Conservation (phyloP, 768 basidiomycete genomes). For the Psilocybe cyanescens region DNA sequence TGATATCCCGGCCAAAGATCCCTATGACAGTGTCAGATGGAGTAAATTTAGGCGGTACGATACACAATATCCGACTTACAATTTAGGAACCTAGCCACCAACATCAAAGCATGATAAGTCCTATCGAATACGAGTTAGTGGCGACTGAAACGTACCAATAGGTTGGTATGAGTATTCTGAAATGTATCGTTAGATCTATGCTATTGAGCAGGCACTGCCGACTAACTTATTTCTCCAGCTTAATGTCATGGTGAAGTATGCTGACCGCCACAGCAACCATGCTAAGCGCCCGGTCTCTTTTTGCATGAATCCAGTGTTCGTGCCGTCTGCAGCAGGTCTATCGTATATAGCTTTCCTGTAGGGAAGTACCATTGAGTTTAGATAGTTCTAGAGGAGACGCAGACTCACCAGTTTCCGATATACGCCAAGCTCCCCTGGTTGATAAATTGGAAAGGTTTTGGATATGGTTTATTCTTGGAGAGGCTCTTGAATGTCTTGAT, state of each 20-base stretch:
- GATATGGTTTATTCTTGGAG: conserved; percentile 48
- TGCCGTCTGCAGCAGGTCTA: conserved; percentile 50
- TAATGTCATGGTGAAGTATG: conserved; percentile 80
- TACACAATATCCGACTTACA: conserved; percentile 41
- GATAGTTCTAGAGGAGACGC: background rate
- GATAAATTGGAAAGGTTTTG: conserved; percentile 67
- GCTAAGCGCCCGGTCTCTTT: conserved; percentile 71
- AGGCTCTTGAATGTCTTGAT: conserved; percentile 68
- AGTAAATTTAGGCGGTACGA: too few relatives aligned
- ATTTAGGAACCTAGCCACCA: conserved; percentile 61
- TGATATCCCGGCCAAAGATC: conserved; percentile 79
- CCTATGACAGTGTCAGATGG: conserved; percentile 36
- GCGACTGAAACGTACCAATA: conserved; percentile 53
- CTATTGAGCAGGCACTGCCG: background rate
- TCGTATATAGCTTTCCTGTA: conserved; percentile 82
- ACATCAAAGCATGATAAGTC: background rate
- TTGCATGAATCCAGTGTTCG: conserved; percentile 45
- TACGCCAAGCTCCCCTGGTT: conserved; percentile 82
- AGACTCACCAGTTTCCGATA: conserved; percentile 69
- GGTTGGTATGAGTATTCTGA: conserved; percentile 66
- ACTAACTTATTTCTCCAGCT: conserved; percentile 72
- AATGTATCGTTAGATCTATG: background rate
- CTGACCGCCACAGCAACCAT: conserved; percentile 82
- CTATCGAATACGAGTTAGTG: background rate
- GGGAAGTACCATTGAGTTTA: too few relatives aligned